Base-by-base conservation (phyloP, 169 alveolate genomes). In the Plasmodium ovale region DNA sequence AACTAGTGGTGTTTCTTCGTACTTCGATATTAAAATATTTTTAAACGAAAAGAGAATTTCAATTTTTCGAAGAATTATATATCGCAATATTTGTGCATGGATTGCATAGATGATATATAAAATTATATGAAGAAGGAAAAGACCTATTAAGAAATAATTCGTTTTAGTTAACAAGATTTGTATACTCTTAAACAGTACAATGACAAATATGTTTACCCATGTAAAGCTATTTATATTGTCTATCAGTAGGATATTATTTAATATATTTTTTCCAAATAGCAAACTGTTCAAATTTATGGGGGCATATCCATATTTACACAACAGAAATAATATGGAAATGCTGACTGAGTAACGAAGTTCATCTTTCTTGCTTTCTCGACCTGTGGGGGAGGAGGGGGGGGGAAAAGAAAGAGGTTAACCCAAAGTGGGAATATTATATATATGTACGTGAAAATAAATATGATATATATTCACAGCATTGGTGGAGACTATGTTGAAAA, bases 51-150 rank as follows among this genome's bases (percentile, higher is more conserved):
- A 79, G 0, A 79, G 69, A 1, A 79, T 79, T 33, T 79, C 89
- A 68, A 79, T 79, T 79, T 79, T 79, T 19, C 89, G 33, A 49
- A 79, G 79, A 31, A 79, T 79, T 64, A 79, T 79, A 64, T 79
- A 79, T 23, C 89, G 23, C 21, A 79, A 44, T 44, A 79, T 79
- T 54, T 79, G 89, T 47, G 89, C 79, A 54, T 79, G 89, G n/a
- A 79, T 64, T 6, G 89, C 89, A 64, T 79, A 79, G 5, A 65
- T 64, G 25, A 79, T 39, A 56, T 79, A 79, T 25, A 79, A 47
- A 31, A 64, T 37, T 16, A 79, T 79, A 62, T 79, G 89, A 19
- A 79, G 12, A 31, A 79, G 19, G 39, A 79, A 79, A 1, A 79
- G 35, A 0, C 82, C 89, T 16, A 79, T 79, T 47, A 79, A 12